These are phyloP conservation scores for Graphium sp. DNA, from an alignment of 2,329 filamentous ascomycete genomes.

Conservation along the genomic window DNA sequence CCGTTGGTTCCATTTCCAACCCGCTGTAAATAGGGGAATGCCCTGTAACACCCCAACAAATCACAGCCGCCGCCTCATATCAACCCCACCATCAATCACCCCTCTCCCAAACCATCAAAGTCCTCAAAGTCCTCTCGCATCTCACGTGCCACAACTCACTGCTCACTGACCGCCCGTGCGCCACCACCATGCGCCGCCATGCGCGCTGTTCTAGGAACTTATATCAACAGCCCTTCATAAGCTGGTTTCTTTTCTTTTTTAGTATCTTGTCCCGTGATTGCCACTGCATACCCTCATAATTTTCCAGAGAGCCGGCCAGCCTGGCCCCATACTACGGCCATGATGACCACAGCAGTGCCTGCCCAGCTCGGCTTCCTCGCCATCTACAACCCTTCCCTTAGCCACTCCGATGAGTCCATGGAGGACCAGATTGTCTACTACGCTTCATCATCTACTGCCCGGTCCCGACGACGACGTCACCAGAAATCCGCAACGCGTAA, in stretches of 20 bases:
- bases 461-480: slow-evolving; percentile 15
- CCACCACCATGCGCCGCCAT: too few relatives aligned
- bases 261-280: neutral
- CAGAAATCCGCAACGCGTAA: slow-evolving; percentile 17
- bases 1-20: too few relatives aligned
- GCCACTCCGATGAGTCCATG: slow-evolving; percentile 39
- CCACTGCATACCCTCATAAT: neutral
- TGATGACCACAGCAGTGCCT: slow-evolving; percentile 21
- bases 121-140: too few relatives aligned
- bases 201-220: too few relatives aligned
- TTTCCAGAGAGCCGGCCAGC: neutral
- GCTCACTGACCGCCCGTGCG: too few relatives aligned
- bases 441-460: slow-evolving; percentile 40
- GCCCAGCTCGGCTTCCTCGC: slow-evolving; percentile 81
- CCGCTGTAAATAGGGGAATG: too few relatives aligned
- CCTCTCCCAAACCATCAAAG: too few relatives aligned
- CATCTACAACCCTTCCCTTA: slow-evolving; percentile 84
- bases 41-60: too few relatives aligned
- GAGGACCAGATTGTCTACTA: slow-evolving; percentile 88
- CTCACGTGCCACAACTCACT: too few relatives aligned
- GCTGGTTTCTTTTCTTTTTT: slow-evolving; percentile 1
- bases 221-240: too few relatives aligned
- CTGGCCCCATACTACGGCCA: slow-evolving; percentile 3
- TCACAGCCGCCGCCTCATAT: too few relatives aligned
- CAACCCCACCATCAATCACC: too few relatives aligned